Evolutionary conservation across 257 asterid genomes (phyloP).

Genomic region (Jacaranda mimosifolia): DNA sequence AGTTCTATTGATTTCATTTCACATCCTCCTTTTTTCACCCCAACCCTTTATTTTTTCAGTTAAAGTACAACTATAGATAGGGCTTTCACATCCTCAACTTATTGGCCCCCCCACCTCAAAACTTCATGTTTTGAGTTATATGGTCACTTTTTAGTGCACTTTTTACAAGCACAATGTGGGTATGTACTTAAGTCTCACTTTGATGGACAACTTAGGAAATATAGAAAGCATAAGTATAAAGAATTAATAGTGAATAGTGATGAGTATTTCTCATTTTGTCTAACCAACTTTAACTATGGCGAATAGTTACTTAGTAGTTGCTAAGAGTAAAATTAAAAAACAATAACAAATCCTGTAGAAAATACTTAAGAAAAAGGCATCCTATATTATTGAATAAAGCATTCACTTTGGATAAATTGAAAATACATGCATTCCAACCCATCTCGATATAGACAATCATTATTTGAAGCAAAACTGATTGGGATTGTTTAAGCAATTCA

Average conservation of each 20-base stretch:
- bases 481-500: too few relatives aligned
- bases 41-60: not conserved
- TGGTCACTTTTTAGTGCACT: conserved; percentile 32
- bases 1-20: conserved; percentile 8
- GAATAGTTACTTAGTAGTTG: too few relatives aligned
- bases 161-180: conserved; percentile 35
- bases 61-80: conserved; percentile 28
- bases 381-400: too few relatives aligned
- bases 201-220: conserved; percentile 8
- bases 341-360: too few relatives aligned
- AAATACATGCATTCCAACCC: too few relatives aligned
- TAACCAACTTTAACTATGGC: not conserved
- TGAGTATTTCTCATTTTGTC: not conserved
- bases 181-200: conserved; percentile 3
- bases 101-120: conserved; percentile 27
- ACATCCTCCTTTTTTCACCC: conserved; percentile 24
- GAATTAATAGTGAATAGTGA: not conserved
- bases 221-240: not conserved
- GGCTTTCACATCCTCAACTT: conserved; percentile 34
- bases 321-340: too few relatives aligned
- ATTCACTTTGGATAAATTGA: too few relatives aligned
- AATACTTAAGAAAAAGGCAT: too few relatives aligned
- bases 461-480: too few relatives aligned
- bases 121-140: conserved; percentile 26
- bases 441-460: too few relatives aligned